These are phyloP conservation scores for Trichocladium uniseriatum DNA, from an alignment of 495 filamentous ascomycete species.

Conservation along the genomic window DNA sequence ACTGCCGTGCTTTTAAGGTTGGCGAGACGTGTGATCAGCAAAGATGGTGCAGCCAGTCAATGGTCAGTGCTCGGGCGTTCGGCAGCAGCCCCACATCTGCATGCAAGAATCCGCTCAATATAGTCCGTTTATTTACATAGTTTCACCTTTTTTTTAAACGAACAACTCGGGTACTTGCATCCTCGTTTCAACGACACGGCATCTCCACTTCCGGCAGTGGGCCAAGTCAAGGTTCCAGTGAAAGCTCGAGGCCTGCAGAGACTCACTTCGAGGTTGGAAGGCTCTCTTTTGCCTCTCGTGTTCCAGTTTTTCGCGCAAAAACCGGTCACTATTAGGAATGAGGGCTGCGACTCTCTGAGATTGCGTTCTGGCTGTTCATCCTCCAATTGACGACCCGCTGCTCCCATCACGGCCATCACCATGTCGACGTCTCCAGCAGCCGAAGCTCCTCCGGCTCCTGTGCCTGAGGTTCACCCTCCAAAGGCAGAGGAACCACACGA, in stretches of 20 bases:
- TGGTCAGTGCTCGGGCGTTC: too few species aligned
- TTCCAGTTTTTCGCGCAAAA: background rate
- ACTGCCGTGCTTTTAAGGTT: too few species aligned
- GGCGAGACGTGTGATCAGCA: too few species aligned
- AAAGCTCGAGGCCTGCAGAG: background rate
- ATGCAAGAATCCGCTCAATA: too few species aligned
- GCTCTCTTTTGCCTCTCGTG: background rate
- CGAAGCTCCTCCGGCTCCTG: background rate
- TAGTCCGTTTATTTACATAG: too few species aligned
- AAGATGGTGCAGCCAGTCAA: too few species aligned
- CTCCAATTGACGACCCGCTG: background rate
- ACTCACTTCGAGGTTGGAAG: background rate
- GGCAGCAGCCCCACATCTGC: too few species aligned
- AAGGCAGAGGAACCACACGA: background rate
- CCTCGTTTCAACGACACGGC: background rate
- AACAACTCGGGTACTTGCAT: conserved; percentile 1
- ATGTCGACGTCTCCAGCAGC: conserved; percentile 3
- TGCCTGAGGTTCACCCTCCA: background rate
- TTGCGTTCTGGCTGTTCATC: background rate
- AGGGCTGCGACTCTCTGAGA: background rate
- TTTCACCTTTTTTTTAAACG: too few species aligned
- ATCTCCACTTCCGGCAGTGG: background rate
- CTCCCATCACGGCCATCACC: conserved; percentile 7
- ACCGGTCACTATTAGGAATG: background rate
- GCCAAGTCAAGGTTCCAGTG: background rate